Percentiles rank a stretch among this genome's conserved stretches.
Conservation (phyloP, 163 green algal species). For the Volvox carteri region DNA sequence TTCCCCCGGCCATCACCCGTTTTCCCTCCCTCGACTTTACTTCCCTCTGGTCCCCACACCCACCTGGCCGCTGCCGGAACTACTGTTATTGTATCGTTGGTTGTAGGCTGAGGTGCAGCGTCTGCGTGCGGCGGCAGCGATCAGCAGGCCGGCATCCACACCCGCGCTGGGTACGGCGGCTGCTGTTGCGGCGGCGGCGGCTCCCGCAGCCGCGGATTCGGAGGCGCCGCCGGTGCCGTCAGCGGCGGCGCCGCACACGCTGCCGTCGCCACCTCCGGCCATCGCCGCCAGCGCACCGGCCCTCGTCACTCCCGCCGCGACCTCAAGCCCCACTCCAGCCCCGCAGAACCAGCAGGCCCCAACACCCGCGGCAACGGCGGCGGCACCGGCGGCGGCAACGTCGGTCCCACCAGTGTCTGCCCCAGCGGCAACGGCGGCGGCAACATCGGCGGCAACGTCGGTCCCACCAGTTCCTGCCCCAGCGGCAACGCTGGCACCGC, state of each 20-base stretch:
- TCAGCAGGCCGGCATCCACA: not conserved
- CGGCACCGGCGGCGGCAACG: too few relatives aligned
- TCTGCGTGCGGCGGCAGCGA: not conserved
- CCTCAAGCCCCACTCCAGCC: too few relatives aligned
- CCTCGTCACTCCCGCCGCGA: not conserved
- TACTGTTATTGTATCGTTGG: too few relatives aligned
- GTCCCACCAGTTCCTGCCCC: not conserved
- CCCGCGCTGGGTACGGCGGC: not conserved
- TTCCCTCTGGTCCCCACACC: too few relatives aligned
- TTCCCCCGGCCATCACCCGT: too few relatives aligned
- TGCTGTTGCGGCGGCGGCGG: not conserved
- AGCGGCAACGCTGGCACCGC: not conserved
- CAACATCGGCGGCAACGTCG: too few relatives aligned
- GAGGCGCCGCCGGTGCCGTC: not conserved
- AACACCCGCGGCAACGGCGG: too few relatives aligned
- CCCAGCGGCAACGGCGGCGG: too few relatives aligned
- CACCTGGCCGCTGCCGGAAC: too few relatives aligned
- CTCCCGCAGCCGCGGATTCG: not conserved
- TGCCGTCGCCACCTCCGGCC: not conserved
- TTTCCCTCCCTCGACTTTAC: too few relatives aligned
- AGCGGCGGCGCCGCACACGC: not conserved
- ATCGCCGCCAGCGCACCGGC: not conserved
- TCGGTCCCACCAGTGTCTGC: not conserved
- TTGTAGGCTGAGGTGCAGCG: slow-evolving; percentile 23
- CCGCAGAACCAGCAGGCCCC: too few relatives aligned